Percentiles rank a stretch among this genome's conserved stretches.
Evolutionary conservation across 2,329 filamentous ascomycete species (phyloP).

Genomic region (Fusarium camptoceras): DNA sequence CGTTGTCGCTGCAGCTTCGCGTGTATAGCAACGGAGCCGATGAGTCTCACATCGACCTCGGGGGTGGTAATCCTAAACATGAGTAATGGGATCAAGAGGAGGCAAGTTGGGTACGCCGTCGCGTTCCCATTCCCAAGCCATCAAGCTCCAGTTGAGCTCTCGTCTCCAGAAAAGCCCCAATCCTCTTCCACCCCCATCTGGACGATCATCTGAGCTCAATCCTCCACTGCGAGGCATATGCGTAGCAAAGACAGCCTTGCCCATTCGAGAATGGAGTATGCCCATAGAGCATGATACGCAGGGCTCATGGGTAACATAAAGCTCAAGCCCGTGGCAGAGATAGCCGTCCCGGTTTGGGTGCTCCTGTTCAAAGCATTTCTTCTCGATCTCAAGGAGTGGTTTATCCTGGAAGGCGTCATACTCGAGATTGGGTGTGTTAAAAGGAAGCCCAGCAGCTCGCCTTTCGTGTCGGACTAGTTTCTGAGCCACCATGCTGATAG

Average conservation of each 20-base stretch:
- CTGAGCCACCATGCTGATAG: slow-evolving; percentile 84
- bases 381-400: slow-evolving; percentile 76
- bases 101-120: slow-evolving; percentile 54
- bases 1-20: slow-evolving; percentile 22
- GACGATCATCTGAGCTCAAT: slow-evolving; percentile 79
- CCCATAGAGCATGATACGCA: slow-evolving; percentile 98
- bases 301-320: slow-evolving; percentile 95
- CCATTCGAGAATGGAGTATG: slow-evolving; percentile 92
- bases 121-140: slow-evolving; percentile 81
- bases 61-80: slow-evolving; percentile 62
- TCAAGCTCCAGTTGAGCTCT: slow-evolving; percentile 87
- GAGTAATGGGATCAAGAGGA: slow-evolving; percentile 61
- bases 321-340: slow-evolving; percentile 90
- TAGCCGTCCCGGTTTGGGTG: slow-evolving; percentile 83
- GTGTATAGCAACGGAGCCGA: slow-evolving; percentile 31
- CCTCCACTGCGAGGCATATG: slow-evolving; percentile 86
- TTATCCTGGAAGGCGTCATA: slow-evolving; percentile 75
- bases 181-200: slow-evolving; percentile 67
- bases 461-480: slow-evolving; percentile 70
- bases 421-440: slow-evolving; percentile 57
- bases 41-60: slow-evolving; percentile 53
- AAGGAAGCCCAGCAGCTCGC: slow-evolving; percentile 51
- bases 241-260: slow-evolving; percentile 82
- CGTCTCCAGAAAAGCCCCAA: slow-evolving; percentile 77
- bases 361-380: slow-evolving; percentile 70